phyloP scores from a whole-genome alignment of 805 yeast genomes.

The Deakozyma indianensis region DNA sequence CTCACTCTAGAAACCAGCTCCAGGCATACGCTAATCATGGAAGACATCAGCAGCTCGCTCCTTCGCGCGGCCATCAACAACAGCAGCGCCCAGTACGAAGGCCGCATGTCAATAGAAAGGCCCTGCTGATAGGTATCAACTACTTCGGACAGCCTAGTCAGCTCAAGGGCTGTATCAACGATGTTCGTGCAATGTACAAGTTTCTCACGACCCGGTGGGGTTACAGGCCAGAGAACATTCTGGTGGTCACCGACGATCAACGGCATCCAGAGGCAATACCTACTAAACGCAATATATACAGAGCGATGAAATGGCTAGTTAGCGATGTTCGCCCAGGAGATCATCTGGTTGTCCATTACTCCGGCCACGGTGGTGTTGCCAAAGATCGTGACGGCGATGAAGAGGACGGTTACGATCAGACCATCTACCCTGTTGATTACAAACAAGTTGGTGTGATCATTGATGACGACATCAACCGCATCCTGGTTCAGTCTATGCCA shows the following conservation, averaged over 20 bases:
- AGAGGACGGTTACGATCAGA: slow-evolving; percentile 53
- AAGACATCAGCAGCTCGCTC: no score
- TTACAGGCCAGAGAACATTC: slow-evolving; percentile 18
- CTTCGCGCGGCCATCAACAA: no score
- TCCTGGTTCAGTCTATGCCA: slow-evolving; percentile 49
- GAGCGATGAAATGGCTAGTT: slow-evolving; percentile 69
- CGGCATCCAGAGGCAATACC: slow-evolving; percentile 30
- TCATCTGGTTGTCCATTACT: slow-evolving; percentile 59
- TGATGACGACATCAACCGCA: slow-evolving; percentile 57
- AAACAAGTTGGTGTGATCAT: slow-evolving; percentile 46
- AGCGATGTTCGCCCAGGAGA: slow-evolving; percentile 56
- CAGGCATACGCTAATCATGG: no score
- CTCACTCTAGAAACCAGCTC: no score
- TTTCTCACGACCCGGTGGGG: slow-evolving; percentile 24
- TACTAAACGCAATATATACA: slow-evolving; percentile 47
- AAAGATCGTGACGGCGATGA: slow-evolving; percentile 56
- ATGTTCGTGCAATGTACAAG: slow-evolving; percentile 31
- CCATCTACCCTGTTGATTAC: slow-evolving; percentile 55
- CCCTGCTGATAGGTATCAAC: slow-evolving; percentile 58
- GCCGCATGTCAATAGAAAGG: slow-evolving; percentile 33
- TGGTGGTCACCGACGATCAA: slow-evolving; percentile 24
- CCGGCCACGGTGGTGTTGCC: slow-evolving; percentile 72
- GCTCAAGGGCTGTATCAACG: slow-evolving; percentile 65
- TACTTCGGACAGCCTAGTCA: slow-evolving; percentile 46
- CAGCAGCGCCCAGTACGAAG: no score